phyloP scores from a whole-genome alignment of 805 yeast genomes.

The Pichia membranifaciens region DNA sequence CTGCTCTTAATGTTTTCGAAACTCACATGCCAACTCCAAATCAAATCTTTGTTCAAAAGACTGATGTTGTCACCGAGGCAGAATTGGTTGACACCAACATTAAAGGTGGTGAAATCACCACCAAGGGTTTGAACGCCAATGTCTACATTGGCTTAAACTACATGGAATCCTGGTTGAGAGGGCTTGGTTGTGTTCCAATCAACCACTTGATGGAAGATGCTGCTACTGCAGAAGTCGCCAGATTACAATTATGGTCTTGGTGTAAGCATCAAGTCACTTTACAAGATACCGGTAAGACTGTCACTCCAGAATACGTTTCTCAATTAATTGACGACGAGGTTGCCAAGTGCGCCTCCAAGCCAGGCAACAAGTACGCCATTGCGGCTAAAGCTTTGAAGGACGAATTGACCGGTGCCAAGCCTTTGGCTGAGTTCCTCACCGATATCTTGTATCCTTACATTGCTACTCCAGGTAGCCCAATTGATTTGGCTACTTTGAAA shows the following conservation, averaged over 20 bases:
- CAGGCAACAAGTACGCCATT: constrained; percentile 58
- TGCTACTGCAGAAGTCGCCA: constrained; percentile 82
- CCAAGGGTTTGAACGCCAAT: constrained; percentile 64
- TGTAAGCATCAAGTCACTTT: constrained; percentile 60
- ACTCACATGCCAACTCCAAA: constrained; percentile 79
- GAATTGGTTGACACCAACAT: constrained; percentile 62
- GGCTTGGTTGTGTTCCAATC: constrained; percentile 80
- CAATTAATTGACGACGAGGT: constrained; percentile 58
- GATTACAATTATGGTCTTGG: constrained; percentile 82
- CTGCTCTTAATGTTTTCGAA: constrained; percentile 67
- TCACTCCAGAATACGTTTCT: constrained; percentile 56
- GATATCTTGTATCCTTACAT: constrained; percentile 70
- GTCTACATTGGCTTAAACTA: constrained; percentile 71
- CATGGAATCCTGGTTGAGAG: constrained; percentile 83
- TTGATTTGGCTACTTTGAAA: constrained; percentile 29
- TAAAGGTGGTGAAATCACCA: constrained; percentile 57
- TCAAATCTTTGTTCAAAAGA: constrained; percentile 53
- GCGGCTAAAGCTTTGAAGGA: constrained; percentile 70
- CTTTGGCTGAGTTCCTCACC: constrained; percentile 73
- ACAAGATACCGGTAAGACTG: constrained; percentile 50
- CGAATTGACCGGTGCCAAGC: constrained; percentile 60
- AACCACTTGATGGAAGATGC: constrained; percentile 87
- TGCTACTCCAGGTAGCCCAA: constrained; percentile 38
- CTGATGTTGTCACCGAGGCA: constrained; percentile 40
- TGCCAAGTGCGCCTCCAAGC: constrained; percentile 44